Base-by-base conservation (phyloP, 2,329 filamentous ascomycete species). In the Alternaria sp. region DNA sequence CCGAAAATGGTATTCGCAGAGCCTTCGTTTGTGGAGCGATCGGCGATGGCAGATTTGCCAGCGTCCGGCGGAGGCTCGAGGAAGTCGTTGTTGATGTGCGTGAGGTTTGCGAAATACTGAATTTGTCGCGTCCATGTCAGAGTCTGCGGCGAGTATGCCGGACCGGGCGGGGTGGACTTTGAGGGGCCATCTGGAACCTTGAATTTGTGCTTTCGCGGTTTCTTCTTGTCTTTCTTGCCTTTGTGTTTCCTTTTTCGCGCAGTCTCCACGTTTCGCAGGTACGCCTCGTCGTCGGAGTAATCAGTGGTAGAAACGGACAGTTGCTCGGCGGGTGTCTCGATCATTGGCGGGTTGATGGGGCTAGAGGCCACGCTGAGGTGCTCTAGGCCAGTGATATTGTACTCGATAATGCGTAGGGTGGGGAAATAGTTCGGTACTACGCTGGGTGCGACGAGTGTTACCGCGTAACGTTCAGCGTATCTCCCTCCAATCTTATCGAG, bases 21-120 rank as follows among this genome's bases (percentile, higher is more conserved):
- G 1, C 61, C n/a, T 4, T 61, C 36, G 29, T 69, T 66, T 4
- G 34, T 26, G 3, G 65, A 62, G 1, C 14, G n/a, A 23, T 44
- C 29, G 29, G 21, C 1, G 8, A 33, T 8, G 17, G 21, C 13
- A 36, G 11, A 2, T 17, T 37, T 4, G 14, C 28, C 24, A 3
- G 45, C 9, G 5, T 45, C 41, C 4, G 60, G 50, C 31, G 57
- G 51, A 17, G 65, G 54, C 23, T 70, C 65, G 33, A 70, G 63
- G 36, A 88, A 83, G 59, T 90, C 86, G 68, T 93, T 91, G 79
- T 98, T 96, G 78, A 97, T 89, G 58, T 86, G 80, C 0, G 94
- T 98, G n/a, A 99, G 80, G 75, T 99, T 99, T 60, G 94, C 93
- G 77, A 88, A 97, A 77, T 96, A 97, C 71, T 99, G 95, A 4